Base-by-base conservation (phyloP, 805 yeast species). In the Lipomyces starkeyi region DNA sequence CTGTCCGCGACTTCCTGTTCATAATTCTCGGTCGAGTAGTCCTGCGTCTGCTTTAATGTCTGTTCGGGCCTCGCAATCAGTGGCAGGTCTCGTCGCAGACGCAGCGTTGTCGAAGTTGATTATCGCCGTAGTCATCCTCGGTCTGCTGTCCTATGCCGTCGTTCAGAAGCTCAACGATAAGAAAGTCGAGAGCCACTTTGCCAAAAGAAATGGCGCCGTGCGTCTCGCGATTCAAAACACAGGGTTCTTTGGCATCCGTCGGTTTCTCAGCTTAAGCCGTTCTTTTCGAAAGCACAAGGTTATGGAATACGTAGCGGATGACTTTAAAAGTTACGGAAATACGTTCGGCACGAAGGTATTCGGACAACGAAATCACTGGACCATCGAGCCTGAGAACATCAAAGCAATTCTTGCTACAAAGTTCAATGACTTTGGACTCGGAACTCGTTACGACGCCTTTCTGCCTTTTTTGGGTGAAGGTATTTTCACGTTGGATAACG, bases 401-500 rank as follows among this genome's bases (percentile, higher is more conserved):
- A 75, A 77, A 69, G 67, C 80, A 3, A 64, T 78, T 20, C 69
- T 78, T 34, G 76, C 80, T 13, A 76, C 78, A 4, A 71, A 73
- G 37, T 78, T 78, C 67, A 70, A 75, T 61, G 80, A 78, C 58
- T 79, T 71, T 62, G 71, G 71, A 25, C 70, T 79, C 25, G 80
- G 78, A 0, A 35, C 54, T 25, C 73, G 81, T 6, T 64, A 73
- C 59, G 62, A 56, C 14, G 72, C 71, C 52, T 70, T 79, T 57
- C 65, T 61, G 32, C 78, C 77, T 7, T 63, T 78, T 22, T 70
- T 79, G 14, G 81, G 81, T 6, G 70, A 73, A 37, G 81, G 82
- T 1, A 79, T 79, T 59, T 79, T 79, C 71, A 79, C 80, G 3
- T 73, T 76, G 29, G 75, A 75, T 47, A 79, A 80, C 34, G 72